Evolutionary conservation across 306 rosid species (phyloP), one percentile per base, ranked within the genome.

Genomic region (Quillaja saponaria): DNA sequence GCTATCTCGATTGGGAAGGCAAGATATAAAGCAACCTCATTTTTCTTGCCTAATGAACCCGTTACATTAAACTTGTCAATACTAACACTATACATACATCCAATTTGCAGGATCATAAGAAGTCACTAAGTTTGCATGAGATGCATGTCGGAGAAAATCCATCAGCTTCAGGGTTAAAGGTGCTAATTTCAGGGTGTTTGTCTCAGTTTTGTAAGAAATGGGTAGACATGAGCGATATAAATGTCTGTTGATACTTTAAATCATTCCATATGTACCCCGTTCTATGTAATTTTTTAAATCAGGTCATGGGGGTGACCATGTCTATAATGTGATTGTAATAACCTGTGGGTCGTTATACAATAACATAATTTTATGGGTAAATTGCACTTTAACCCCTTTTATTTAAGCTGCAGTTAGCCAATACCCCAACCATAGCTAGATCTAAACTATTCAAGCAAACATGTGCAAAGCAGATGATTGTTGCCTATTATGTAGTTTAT

Each of bases 1-100:
- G 80, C 87, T 92, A 47, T 69, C 88, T 45, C 85, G 76, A 58
- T 68, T 92, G 66, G 98, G 95, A 82, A 88, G 98, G 98, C 69
- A 79, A 76, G 79, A 62, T 50, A 19, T 41, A 57, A 38, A 45
- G 61, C 51, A 15, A 10, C 34, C 34, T 66, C 66, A 9, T 1
- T 10, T 52, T 3, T 38, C 6, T 49, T 73, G 41, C 49, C 16
- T 49, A 31, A 48, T 69, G 38, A 73, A 66, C 20, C 10, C 19
- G 8, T 55, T 47, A 3, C 25, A 64, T 18, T 19, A 39, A 37
- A 14, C 67, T 40, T 20, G 18, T 48, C 51, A 31, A 57, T 56
- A 63, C 25, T 55, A 35, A 58, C 45, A 56, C 28, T 46, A 19
- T 72, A 19, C 39, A 58, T 56, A 34, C 57, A 16, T 69, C 40